Base-by-base conservation (phyloP, 306 rosid species). In the Macrotyloma uniflorum region DNA sequence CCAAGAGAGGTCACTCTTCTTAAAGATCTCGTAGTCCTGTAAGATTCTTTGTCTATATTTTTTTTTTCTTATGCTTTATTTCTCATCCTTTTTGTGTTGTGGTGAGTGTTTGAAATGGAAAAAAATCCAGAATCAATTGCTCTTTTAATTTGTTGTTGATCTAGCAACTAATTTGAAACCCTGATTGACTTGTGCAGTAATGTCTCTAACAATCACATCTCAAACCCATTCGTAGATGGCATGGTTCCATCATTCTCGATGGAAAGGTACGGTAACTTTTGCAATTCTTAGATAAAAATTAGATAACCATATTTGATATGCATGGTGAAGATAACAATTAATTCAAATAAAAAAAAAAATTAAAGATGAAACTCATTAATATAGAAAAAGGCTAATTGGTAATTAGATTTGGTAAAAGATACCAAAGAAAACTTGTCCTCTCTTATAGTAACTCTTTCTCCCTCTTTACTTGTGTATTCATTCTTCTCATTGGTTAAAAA, bases 171-270 rank as follows among this genome's bases (percentile, higher is more conserved):
- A 62, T 35, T 20, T 46, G 66, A 64, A 76, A 47, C 30, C 35
- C 36, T 20, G 1, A 70, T 67, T 64, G 53, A 1, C 12, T 38
- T 38, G 3, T 89, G 75, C 89, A 95, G 98, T 80, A 97, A 95
- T 80, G 91, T 88, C 51, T 93, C 98, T 6, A 93, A 85, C 73
- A 95, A 91, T 74, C 82, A 86, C 50, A 89, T 95, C 22, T 89
- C 36, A 58, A 6, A 13, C 15, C 19, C 65, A 58, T 93, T 98
- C 3, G 89, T 91, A 33, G 90, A 92, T 85, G 94, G 93, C 20
- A 95, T 91, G 64, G 88, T 88, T 20, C 47, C 87, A 11, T 80
- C 93, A 69, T 93, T 95, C 69, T 82, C 91, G n/a, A 71, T 80
- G 80, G 87, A 85, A 85, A 89, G 99, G 99, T 89, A 83, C 42